These are phyloP conservation scores for Mrakia gelida DNA, from an alignment of 768 basidiomycete genomes.

Conservation along the genomic window DNA sequence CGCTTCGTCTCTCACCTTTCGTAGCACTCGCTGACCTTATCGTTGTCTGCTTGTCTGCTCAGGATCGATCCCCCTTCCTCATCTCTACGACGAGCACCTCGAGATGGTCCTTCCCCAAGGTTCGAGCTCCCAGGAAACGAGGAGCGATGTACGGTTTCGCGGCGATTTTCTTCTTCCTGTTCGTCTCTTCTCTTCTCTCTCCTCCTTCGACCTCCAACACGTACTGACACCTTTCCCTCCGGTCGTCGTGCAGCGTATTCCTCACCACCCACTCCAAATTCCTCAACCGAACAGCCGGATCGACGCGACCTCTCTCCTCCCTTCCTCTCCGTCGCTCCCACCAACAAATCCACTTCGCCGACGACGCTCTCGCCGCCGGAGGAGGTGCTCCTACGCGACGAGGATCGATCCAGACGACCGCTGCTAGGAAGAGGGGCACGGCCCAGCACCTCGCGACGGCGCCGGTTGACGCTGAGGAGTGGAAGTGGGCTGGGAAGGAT, in stretches of 20 bases:
- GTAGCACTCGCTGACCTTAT: background rate
- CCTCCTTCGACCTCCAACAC: background rate
- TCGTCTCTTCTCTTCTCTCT: background rate
- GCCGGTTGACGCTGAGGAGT: background rate
- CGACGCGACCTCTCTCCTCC: slow-evolving; percentile 4
- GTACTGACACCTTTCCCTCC: background rate
- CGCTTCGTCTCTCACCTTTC: background rate
- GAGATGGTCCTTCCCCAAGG: background rate
- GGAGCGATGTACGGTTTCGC: background rate
- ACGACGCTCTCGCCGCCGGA: background rate
- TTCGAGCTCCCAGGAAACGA: background rate
- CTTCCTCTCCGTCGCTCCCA: background rate
- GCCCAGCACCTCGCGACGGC: background rate
- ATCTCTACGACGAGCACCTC: background rate
- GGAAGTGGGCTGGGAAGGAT: slow-evolving; percentile 17
- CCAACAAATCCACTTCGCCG: background rate
- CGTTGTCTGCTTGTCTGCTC: background rate
- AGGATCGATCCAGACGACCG: too few species aligned
- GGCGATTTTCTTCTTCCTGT: background rate
- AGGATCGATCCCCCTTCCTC: background rate
- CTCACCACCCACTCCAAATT: background rate
- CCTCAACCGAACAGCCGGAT: background rate
- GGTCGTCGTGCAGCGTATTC: slow-evolving; percentile 1
- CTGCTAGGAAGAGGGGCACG: background rate
- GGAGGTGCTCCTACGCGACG: background rate